Evolutionary conservation across 495 filamentous ascomycete genomes (phyloP).

Genomic region (Penicillium paxilli): DNA sequence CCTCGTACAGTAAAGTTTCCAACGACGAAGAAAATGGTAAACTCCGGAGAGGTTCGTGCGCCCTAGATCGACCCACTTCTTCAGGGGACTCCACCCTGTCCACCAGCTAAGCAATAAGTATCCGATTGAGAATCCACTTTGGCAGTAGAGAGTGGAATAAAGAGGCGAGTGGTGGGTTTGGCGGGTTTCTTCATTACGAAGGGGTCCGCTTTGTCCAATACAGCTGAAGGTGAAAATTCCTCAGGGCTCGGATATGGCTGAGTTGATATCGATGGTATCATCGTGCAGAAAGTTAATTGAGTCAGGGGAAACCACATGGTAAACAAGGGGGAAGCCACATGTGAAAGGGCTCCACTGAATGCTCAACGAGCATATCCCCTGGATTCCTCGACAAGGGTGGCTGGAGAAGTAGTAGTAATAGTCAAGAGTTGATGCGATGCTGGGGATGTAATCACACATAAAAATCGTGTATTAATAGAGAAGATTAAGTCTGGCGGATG

Average conservation of each 20-base stretch:
- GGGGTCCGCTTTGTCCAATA: not conserved
- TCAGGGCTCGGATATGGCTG: too few species aligned
- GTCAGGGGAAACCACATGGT: not conserved
- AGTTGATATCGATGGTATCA: not conserved
- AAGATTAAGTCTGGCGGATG: not conserved
- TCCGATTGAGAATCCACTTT: not conserved
- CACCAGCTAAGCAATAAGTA: constrained; percentile 1
- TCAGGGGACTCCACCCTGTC: not conserved
- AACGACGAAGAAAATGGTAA: not conserved
- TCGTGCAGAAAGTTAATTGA: not conserved
- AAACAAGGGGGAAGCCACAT: not conserved
- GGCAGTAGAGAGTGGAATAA: not conserved
- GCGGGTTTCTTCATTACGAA: not conserved
- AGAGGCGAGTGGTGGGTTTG: not conserved
- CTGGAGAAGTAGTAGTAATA: too few species aligned
- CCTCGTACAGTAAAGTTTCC: not conserved
- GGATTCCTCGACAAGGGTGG: too few species aligned
- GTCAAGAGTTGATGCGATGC: too few species aligned
- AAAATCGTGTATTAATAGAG: constrained; percentile 1
- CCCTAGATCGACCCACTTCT: not conserved
- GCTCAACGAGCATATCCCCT: too few species aligned
- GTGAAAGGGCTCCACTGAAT: not conserved
- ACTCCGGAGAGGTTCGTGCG: not conserved
- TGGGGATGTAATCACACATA: not conserved
- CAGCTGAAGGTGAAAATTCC: too few species aligned